A percentile compares a stretch with the other conserved stretches of the same genome.
These are phyloP conservation scores for Podochytrium sp. DNA, from an alignment of 192 early-diverging fungal species.

Conservation along the genomic window DNA sequence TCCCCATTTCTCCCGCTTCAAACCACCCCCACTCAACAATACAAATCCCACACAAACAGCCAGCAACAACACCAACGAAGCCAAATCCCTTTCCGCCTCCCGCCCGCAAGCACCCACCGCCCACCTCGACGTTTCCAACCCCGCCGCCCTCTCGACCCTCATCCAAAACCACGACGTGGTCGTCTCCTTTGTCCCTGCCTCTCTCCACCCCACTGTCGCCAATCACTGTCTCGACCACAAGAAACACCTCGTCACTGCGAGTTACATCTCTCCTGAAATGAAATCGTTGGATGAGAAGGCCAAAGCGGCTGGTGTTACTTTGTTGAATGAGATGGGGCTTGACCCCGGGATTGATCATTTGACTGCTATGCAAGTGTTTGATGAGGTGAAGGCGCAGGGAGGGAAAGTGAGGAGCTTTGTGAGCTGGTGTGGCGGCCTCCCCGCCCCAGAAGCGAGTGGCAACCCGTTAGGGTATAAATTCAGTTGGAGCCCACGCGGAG, in stretches of 20 bases:
- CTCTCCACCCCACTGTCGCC: slow-evolving; percentile 89
- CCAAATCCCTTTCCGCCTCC: slow-evolving; percentile 64
- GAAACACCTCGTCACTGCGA: slow-evolving; percentile 95
- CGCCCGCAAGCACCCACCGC: slow-evolving; percentile 66
- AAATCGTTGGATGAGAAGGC: slow-evolving; percentile 80
- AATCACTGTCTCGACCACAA: slow-evolving; percentile 87
- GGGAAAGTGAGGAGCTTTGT: slow-evolving; percentile 83
- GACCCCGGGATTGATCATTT: slow-evolving; percentile 99
- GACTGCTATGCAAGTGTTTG: slow-evolving; percentile 76
- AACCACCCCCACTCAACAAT: neutral
- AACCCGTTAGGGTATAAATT: slow-evolving; percentile 99
- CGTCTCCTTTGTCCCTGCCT: slow-evolving; percentile 79
- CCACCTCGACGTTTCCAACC: slow-evolving; percentile 81
- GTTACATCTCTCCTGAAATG: slow-evolving; percentile 96
- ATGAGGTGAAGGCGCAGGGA: slow-evolving; percentile 83
- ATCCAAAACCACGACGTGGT: slow-evolving; percentile 87
- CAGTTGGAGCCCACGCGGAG: slow-evolving; percentile 88
- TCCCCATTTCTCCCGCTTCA: neutral
- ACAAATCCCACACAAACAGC: too few relatives aligned
- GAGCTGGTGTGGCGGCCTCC: slow-evolving; percentile 98
- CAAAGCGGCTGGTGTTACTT: slow-evolving; percentile 82
- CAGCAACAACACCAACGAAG: slow-evolving; percentile 77
- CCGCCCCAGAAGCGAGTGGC: slow-evolving; percentile 94
- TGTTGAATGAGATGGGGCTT: slow-evolving; percentile 98
- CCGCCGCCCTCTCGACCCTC: slow-evolving; percentile 69